Percentiles rank a stretch among this genome's conserved stretches.
Conservation (phyloP, 2,329 filamentous ascomycete genomes). For the Corniculantispora saksenae region DNA sequence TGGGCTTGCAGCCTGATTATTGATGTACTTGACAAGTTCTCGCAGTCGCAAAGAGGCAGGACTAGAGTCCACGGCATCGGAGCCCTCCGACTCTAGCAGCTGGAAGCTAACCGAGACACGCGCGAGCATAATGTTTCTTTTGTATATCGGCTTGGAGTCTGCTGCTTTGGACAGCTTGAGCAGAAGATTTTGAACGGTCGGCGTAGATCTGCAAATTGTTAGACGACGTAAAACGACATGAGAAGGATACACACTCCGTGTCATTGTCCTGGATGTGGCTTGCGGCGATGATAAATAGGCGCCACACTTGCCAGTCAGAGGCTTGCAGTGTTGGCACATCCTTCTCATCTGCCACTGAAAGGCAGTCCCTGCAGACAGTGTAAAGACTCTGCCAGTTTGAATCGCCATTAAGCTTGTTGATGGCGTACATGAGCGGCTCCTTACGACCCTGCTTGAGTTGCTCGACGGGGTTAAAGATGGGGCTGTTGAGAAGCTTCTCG, state of each 20-base stretch:
- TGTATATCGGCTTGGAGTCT: constrained; percentile 39
- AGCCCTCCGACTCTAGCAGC: constrained; percentile 31
- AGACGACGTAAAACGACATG: constrained; percentile 13
- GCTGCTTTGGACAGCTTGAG: constrained; percentile 32
- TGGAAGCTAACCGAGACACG: constrained; percentile 40
- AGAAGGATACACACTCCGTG: constrained; percentile 32
- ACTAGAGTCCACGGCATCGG: constrained; percentile 30
- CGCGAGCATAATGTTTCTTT: constrained; percentile 41
- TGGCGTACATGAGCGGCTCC: constrained; percentile 45
- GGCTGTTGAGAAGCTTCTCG: constrained; percentile 39
- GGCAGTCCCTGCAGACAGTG: constrained; percentile 44
- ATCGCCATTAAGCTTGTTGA: constrained; percentile 39
- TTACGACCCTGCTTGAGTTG: constrained; percentile 51
- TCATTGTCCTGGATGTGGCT: constrained; percentile 33
- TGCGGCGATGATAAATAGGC: constrained; percentile 42
- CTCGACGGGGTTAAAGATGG: constrained; percentile 42
- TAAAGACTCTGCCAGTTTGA: constrained; percentile 46
- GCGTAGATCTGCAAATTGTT: constrained; percentile 27
- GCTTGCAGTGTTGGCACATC: constrained; percentile 43
- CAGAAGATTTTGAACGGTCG: constrained; percentile 33
- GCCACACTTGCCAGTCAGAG: constrained; percentile 46
- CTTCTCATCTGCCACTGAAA: constrained; percentile 40
- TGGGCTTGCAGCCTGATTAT: constrained; percentile 36
- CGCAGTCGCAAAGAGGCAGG: constrained; percentile 34
- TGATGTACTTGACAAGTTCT: constrained; percentile 39